phyloP scores from a whole-genome alignment of 2,329 filamentous ascomycete species.

The Penicillium sp. region DNA sequence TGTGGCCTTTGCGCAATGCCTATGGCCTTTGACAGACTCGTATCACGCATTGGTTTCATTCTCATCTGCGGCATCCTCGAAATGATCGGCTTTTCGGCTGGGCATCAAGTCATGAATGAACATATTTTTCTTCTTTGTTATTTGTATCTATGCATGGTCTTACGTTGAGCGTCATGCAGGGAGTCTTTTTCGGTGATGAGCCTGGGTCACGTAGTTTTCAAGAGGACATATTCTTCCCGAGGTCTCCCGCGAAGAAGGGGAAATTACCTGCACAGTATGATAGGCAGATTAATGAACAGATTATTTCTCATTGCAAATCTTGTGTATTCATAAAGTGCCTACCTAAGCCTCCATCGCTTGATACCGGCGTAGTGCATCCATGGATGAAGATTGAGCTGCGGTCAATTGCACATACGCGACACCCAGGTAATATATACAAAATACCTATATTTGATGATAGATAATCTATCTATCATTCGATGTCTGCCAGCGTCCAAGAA shows the following conservation, averaged over 20 bases:
- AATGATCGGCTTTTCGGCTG: background rate
- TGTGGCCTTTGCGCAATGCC: constrained; percentile 65
- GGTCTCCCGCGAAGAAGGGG: background rate
- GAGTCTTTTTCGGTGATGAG: background rate
- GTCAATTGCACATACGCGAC: too few relatives aligned
- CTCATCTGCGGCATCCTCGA: constrained; percentile 1
- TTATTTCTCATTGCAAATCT: background rate
- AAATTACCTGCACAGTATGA: background rate
- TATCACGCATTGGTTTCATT: constrained; percentile 38
- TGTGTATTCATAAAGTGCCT: too few relatives aligned
- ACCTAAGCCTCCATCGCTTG: too few relatives aligned
- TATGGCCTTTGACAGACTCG: constrained; percentile 71
- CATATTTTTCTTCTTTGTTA: background rate
- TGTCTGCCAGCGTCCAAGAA: too few relatives aligned
- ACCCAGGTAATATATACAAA: too few relatives aligned
- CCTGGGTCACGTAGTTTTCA: background rate
- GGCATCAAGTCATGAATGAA: background rate
- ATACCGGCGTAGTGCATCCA: too few relatives aligned
- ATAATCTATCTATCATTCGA: too few relatives aligned
- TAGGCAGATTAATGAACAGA: background rate
- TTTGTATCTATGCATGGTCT: background rate
- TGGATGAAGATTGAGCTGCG: too few relatives aligned
- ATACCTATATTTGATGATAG: too few relatives aligned
- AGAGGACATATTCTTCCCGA: background rate
- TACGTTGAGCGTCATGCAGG: background rate